Evolutionary conservation across 495 filamentous ascomycete genomes (phyloP), one percentile per base, ranked within the genome.

Genomic region (Hypoxylon lenormandii): DNA sequence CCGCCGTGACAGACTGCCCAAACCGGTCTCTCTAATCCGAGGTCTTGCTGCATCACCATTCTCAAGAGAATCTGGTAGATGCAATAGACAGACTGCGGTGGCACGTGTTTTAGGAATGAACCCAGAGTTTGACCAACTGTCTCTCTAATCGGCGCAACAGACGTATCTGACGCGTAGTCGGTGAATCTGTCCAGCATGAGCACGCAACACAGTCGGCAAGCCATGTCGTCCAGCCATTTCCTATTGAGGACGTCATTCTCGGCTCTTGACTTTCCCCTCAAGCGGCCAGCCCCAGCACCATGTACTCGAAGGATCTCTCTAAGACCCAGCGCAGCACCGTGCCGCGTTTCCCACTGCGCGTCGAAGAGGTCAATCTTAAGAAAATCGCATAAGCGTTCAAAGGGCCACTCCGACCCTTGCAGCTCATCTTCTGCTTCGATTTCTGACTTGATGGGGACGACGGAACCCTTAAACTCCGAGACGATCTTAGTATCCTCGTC

Each of bases 1-100:
- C 96, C 95, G 61, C 95, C 95, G 78, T 98, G 96, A 73, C 94
- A 97, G 21, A 97, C 91, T 60, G 97, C 92, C 95, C 95, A 98
- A 15, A 92, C 81, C 5, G 89, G 89, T 11, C 84, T 84, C 3
- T 88, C 85, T 6, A 93, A 78, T 8, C 84, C 84, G 16, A 96
- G 80, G 59, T 94, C 92, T 42, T 86, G 87, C 74, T 97, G 92
- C 92, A 97, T 96, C 42, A 98, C 92, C 78, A 98, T 90, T 16
- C 90, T 86, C 60, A 93, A 89, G 13, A 98, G 82, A 43, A 93
- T 87, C 18, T 82, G 84, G 68, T 97, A 97, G 45, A 94, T 90
- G 42, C 86, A 83, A 61, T 92, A 85, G 48, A 98, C 94, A 23
- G 92, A 91, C 28, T 80, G 76, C 0, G 89, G 80, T 11, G 91